phyloP scores from a whole-genome alignment of 2,329 filamentous ascomycete genomes.

The Dactylonectria macrodidyma region DNA sequence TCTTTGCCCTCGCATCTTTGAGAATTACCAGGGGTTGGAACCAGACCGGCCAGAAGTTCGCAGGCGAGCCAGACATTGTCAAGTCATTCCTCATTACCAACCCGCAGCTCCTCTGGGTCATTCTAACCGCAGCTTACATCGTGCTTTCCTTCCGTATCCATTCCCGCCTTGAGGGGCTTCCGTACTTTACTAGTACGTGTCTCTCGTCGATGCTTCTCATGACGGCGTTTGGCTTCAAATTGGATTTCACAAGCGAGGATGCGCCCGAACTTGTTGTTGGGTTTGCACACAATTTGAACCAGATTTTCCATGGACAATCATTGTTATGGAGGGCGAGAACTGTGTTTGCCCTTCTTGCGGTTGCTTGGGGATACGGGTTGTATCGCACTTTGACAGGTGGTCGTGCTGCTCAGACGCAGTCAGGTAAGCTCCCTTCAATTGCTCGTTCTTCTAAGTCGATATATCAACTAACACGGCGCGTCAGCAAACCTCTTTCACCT shows the following conservation, averaged over 20 bases:
- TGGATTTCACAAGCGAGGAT: conserved; percentile 89
- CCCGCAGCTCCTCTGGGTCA: conserved; percentile 79
- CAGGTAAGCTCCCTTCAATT: conserved; percentile 45
- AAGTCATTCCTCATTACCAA: conserved; percentile 77
- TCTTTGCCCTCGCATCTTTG: conserved; percentile 71
- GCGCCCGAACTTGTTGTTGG: conserved; percentile 83
- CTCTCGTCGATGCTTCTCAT: conserved; percentile 60
- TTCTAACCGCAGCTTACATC: conserved; percentile 80
- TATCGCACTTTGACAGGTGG: conserved; percentile 55
- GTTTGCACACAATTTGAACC: conserved; percentile 57
- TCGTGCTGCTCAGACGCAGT: conserved; percentile 42
- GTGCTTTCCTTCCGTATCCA: conserved; percentile 67
- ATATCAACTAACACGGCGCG: conserved; percentile 26
- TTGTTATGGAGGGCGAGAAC: conserved; percentile 65
- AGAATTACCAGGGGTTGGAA: conserved; percentile 88
- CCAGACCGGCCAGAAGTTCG: conserved; percentile 96
- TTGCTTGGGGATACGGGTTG: conserved; percentile 56
- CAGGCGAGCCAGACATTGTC: conserved; percentile 90
- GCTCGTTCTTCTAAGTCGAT: background rate
- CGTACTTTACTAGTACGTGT: conserved; percentile 58
- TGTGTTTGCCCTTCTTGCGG: conserved; percentile 64
- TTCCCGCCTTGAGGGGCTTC: conserved; percentile 58
- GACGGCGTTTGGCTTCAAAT: conserved; percentile 85
- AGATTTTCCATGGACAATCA: conserved; percentile 59
- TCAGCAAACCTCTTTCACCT: conserved; percentile 72